Conservation (phyloP, 2,329 filamentous ascomycete species). For the Chrysosphaeria jannelii region DNA sequence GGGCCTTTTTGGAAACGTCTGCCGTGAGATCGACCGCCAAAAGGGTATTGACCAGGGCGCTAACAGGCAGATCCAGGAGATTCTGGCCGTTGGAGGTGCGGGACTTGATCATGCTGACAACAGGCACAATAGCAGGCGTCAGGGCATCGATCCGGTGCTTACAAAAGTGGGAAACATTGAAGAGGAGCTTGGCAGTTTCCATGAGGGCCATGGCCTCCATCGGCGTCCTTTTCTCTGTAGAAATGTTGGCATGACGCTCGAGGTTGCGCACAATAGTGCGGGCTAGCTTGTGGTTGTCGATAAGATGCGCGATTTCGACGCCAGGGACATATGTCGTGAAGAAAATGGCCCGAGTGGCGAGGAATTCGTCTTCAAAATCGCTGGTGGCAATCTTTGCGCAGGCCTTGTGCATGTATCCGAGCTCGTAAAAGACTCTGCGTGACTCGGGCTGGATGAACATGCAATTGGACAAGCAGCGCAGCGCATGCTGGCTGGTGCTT, state of each 20-base stretch:
- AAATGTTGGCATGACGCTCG: conserved; percentile 28
- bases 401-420: conserved; percentile 34
- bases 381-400: conserved; percentile 44
- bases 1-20: conserved; percentile 18
- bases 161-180: conserved; percentile 58
- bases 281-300: conserved; percentile 34
- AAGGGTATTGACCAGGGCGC: conserved; percentile 47
- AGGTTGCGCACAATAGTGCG: conserved; percentile 42
- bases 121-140: conserved; percentile 31
- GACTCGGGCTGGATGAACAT: conserved; percentile 38
- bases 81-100: too few species aligned
- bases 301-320: conserved; percentile 31
- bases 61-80: conserved; percentile 29
- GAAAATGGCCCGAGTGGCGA: conserved; percentile 51
- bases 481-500: conserved; percentile 38
- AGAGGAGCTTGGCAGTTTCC: conserved; percentile 66
- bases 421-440: conserved; percentile 41
- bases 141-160: conserved; percentile 31
- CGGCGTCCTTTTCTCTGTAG: conserved; percentile 11
- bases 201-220: conserved; percentile 55
- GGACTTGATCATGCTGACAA: conserved; percentile 42
- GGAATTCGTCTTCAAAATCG: conserved; percentile 59
- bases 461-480: conserved; percentile 65
- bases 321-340: conserved; percentile 48
- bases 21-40: conserved; percentile 44